Percentiles rank a stretch among this genome's conserved stretches.
phyloP scores from a whole-genome alignment of 2,329 filamentous ascomycete species.

The Huntiella savannae region DNA sequence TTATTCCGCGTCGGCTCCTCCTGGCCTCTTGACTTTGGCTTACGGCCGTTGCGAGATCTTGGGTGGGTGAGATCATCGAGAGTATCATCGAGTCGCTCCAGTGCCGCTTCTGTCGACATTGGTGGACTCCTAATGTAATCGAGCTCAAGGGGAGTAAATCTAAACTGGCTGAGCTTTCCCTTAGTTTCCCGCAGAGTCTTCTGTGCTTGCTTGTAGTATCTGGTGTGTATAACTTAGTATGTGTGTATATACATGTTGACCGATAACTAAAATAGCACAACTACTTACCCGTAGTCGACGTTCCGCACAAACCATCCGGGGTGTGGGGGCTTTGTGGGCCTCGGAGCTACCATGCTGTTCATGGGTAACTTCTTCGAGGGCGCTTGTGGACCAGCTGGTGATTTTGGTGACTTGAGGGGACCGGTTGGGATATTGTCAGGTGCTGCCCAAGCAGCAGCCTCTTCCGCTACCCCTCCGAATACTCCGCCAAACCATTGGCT shows the following conservation, averaged over 20 bases:
- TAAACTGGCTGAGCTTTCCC: slow-evolving; percentile 6
- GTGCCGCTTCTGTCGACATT: not conserved
- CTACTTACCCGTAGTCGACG: slow-evolving; percentile 6
- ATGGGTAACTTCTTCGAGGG: too few relatives aligned
- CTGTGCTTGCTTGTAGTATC: slow-evolving; percentile 8
- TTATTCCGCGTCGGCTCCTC: too few relatives aligned
- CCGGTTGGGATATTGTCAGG: too few relatives aligned
- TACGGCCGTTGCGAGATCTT: slow-evolving; percentile 2
- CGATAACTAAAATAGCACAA: not conserved
- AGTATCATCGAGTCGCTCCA: slow-evolving; percentile 1
- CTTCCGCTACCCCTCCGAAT: too few relatives aligned
- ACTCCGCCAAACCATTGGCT: too few relatives aligned
- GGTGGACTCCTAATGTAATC: slow-evolving; percentile 1
- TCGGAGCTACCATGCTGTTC: not conserved
- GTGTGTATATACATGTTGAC: not conserved
- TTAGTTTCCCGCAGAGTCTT: slow-evolving; percentile 6
- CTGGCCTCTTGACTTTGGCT: not conserved
- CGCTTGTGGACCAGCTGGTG: too few relatives aligned
- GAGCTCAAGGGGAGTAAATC: slow-evolving; percentile 2
- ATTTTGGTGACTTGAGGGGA: too few relatives aligned
- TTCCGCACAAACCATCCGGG: slow-evolving; percentile 2
- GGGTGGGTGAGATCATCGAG: slow-evolving; percentile 1
- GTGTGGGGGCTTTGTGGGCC: not conserved
- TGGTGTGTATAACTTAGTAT: not conserved
- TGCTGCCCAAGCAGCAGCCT: too few relatives aligned